These are phyloP conservation scores for Polygonum aviculare DNA, from an alignment of 148 eudicot genomes.

Conservation along the genomic window DNA sequence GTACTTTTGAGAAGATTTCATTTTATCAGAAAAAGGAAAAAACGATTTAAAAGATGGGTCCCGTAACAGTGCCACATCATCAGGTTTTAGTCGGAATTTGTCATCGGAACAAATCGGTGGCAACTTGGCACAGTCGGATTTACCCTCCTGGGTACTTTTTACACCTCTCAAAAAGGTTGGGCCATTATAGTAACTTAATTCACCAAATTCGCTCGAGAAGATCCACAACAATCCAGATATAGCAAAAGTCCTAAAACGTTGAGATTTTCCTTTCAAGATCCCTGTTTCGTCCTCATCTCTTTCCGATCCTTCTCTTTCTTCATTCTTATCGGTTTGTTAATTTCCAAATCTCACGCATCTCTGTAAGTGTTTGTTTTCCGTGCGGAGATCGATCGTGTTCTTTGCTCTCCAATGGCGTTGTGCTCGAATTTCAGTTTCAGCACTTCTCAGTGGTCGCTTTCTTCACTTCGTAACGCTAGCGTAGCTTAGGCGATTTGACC, in stretches of 20 bases:
- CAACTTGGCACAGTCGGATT: background rate
- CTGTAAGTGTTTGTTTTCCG: background rate
- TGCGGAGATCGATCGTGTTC: background rate
- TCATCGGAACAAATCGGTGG: background rate
- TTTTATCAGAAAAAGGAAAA: too few relatives aligned
- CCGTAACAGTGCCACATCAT: too few relatives aligned
- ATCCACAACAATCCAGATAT: background rate
- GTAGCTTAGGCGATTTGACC: background rate
- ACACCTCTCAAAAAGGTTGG: background rate
- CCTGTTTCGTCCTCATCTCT: background rate
- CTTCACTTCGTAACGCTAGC: background rate
- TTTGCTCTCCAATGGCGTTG: background rate
- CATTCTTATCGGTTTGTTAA: background rate
- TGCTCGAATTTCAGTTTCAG: conserved; percentile 11
- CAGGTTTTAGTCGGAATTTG: background rate
- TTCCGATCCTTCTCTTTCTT: background rate
- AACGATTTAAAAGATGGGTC: too few relatives aligned
- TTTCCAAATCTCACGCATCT: background rate
- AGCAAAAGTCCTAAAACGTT: background rate
- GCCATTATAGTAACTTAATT: background rate
- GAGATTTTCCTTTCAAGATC: background rate
- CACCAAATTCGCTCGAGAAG: background rate
- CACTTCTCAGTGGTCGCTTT: background rate
- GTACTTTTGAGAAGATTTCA: too few relatives aligned
- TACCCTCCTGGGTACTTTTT: background rate